Base-by-base conservation (phyloP, 306 rosid species). In the Acacia confusa region DNA sequence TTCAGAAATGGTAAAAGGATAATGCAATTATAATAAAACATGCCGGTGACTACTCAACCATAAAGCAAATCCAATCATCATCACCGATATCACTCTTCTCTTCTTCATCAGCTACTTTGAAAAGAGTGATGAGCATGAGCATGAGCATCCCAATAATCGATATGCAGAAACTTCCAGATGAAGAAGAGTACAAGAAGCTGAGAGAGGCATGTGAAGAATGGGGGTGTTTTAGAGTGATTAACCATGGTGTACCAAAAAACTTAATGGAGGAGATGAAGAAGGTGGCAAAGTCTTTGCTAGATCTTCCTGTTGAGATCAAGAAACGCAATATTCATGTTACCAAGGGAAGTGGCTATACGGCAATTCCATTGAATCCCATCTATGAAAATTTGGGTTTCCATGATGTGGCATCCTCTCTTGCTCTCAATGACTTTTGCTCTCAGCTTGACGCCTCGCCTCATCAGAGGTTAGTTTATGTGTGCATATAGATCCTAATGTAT, bases 231-330 rank as follows among this genome's bases (percentile, higher is more conserved):
- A 84, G 91, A 76, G 36, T 88, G 25, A 47, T 84, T 22, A 91
- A 88, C 81, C 94, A 87, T 53, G 6, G 17, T 1, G n/a, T 91
- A 50, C 74, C 87, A 0, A 3, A 7, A 32, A 25, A 80, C 19
- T 74, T 91, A 6, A 88, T 91, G 94, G 25, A 32, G 2, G 82
- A 87, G 48, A 91, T 88, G 92, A 91, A 88, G 53, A 32, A 0
- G 14, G 88, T 63, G 72, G 86, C 69, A 11, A 58, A 72, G 41
- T 44, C n/a, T 28, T 38, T 84, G 22, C 74, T 72, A 9, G 92
- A 90, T 10, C 88, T 80, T 64, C 92, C 94, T 3, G 16, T 3
- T 48, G 94, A 87, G 32, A 82, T 87, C 82, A 88, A 90, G 78
- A 61, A 43, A 74, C 75, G 81, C 10, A 91, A 91, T 82, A 40